Evolutionary conservation across 2,329 filamentous ascomycete genomes (phyloP), one percentile per base, ranked within the genome.

Genomic region (Trichophyton equinum): DNA sequence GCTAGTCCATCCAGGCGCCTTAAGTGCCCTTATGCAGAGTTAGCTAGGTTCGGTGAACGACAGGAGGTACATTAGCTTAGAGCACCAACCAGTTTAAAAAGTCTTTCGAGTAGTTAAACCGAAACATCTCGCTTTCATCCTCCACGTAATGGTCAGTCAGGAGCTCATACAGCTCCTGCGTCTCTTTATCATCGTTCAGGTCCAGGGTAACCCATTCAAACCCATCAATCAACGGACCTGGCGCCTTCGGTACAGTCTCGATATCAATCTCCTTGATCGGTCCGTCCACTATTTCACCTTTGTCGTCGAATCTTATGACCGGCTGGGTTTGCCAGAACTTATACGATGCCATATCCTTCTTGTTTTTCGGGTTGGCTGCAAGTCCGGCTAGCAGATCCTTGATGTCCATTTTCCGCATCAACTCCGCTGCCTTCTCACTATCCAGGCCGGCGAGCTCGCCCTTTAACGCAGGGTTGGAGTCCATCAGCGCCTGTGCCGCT

Each of bases 251-350:
- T 18, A 97, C 86, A 63, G 89, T 81, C 38, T 91, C 89, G 15
- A 88, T 81, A 62, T 87, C 86, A 68, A 92, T 88, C 18, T 85
- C 77, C 75, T 86, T 88, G 71, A 99, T 88, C 0, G 91, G 90
- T 0, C 94, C 94, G 68, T 97, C 91, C 64, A 85, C 79, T 57
- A 85, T 69, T 42, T 79, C 75, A 58, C 81, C 77, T 74, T 72
- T 85, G 78, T 79, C 77, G 58, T 78, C 75, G 70, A 97, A 96
- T 70, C 86, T 86, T 58, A 89, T 88, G 62, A 99, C 94, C 0
- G 94, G 94, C 74, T 99, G 94, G 55, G 94, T 99, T 74, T 90
- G 86, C 94, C 94, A 99, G 78, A 99, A 99, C 76, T 95, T 96
- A 81, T 97, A 96, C 62, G 86, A 89, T 5, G 87, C 91, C 90